Evolutionary conservation across 140 eudicot species (phyloP).

Genomic region (Bidens hawaiensis): DNA sequence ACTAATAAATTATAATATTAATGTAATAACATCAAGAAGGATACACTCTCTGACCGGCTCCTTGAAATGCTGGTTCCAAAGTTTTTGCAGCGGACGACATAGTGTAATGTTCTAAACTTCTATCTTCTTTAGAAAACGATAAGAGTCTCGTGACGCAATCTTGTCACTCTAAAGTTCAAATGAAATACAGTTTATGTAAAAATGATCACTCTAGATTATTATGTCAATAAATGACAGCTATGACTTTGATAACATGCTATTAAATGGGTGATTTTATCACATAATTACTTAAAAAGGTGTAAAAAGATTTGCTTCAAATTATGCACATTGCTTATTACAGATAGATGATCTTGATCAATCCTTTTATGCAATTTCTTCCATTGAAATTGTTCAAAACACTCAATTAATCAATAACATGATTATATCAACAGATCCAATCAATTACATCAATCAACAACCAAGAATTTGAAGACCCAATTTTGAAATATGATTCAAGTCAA

Average conservation of each 20-base stretch:
- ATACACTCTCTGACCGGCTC: conserved; percentile 91
- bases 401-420: too few relatives aligned
- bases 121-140: conserved; percentile 10
- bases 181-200: conserved; percentile 2
- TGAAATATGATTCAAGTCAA: conserved; percentile 7
- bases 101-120: conserved; percentile 12
- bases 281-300: neutral
- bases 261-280: neutral
- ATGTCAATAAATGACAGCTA: neutral
- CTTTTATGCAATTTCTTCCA: neutral
- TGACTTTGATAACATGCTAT: neutral
- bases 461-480: neutral
- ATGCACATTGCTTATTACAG: neutral
- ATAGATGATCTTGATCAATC: neutral
- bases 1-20: neutral
- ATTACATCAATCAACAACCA: conserved; percentile 8
- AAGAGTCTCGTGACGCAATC: conserved; percentile 11
- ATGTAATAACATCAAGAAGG: conserved; percentile 41
- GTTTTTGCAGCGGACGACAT: conserved; percentile 84
- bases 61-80: conserved; percentile 97
- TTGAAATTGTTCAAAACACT: neutral
- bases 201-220: neutral
- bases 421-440: conserved; percentile 25
- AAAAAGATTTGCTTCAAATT: neutral
- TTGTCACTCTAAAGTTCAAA: conserved; percentile 14